phyloP scores from a whole-genome alignment of 139 green algal species.

The Chlorella ohadii region DNA sequence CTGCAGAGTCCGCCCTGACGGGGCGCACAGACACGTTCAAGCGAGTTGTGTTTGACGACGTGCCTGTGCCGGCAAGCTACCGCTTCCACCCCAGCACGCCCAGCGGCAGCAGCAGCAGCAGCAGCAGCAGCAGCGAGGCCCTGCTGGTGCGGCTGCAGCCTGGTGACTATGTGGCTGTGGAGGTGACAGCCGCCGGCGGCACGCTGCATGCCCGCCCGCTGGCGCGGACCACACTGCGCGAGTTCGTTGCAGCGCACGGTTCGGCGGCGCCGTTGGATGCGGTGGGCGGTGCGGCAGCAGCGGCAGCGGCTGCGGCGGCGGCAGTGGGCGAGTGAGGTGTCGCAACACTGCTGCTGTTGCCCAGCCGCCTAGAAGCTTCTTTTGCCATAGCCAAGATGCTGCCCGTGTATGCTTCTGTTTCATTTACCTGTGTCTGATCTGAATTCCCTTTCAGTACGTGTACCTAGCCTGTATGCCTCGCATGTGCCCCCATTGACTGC shows the following conservation, averaged over 20 bases:
- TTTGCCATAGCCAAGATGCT: too few relatives aligned
- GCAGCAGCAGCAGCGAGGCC: neutral
- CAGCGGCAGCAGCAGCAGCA: neutral
- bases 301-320: neutral
- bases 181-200: conserved; percentile 32
- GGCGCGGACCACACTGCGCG: conserved; percentile 52
- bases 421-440: too few relatives aligned
- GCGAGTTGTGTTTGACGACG: conserved; percentile 63
- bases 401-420: too few relatives aligned
- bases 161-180: conserved; percentile 74
- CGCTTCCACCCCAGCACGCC: neutral
- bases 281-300: neutral
- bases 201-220: conserved; percentile 55
- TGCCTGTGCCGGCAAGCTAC: conserved; percentile 37
- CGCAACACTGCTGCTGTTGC: too few relatives aligned
- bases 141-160: conserved; percentile 40
- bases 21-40: conserved; percentile 79
- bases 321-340: neutral
- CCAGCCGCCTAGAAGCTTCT: too few relatives aligned
- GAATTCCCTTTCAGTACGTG: too few relatives aligned
- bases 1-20: conserved; percentile 44
- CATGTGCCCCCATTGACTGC: too few relatives aligned
- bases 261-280: conserved; percentile 33
- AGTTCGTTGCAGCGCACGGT: conserved; percentile 62
- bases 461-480: too few relatives aligned